Conservation (phyloP, 352 stramenopile genomes). For the Pseudoperonospora humuli region DNA sequence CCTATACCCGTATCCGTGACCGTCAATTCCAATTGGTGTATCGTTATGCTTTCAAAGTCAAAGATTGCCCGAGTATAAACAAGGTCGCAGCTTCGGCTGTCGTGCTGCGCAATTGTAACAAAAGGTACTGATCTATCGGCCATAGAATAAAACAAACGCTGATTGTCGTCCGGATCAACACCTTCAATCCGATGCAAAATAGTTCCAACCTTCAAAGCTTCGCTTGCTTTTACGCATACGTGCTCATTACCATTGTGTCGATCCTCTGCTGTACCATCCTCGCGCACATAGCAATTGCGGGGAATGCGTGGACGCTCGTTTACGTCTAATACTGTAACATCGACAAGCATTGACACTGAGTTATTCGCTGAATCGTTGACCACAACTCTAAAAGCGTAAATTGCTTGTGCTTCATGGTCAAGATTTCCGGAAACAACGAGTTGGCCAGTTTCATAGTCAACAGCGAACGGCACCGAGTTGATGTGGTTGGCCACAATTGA, state of each 20-base stretch:
- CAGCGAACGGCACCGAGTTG: constrained; percentile 22
- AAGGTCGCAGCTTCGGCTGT: constrained; percentile 31
- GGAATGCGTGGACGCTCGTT: constrained; percentile 37
- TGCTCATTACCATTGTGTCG: constrained; percentile 41
- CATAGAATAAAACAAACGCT: constrained; percentile 38
- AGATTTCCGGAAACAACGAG: constrained; percentile 20
- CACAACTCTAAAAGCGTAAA: constrained; percentile 22
- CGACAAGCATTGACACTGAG: constrained; percentile 9
- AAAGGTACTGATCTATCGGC: constrained; percentile 9
- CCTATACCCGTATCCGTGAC: constrained; percentile 40
- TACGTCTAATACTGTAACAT: constrained; percentile 32
- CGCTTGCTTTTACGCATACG: constrained; percentile 32
- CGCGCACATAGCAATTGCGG: constrained; percentile 44
- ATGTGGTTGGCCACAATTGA: background rate
- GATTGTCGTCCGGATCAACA: constrained; percentile 28
- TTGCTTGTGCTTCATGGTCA: constrained; percentile 22
- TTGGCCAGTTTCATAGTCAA: constrained; percentile 32
- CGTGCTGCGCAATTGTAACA: constrained; percentile 26
- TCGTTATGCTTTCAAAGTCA: constrained; percentile 32
- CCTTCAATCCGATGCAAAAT: constrained; percentile 24
- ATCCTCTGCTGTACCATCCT: constrained; percentile 21
- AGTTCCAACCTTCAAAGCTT: constrained; percentile 23
- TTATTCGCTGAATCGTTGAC: constrained; percentile 11
- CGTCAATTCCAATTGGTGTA: constrained; percentile 34
- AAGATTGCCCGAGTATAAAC: constrained; percentile 25